Conservation (phyloP, 768 basidiomycete genomes). For the Floccularia luteovirens region DNA sequence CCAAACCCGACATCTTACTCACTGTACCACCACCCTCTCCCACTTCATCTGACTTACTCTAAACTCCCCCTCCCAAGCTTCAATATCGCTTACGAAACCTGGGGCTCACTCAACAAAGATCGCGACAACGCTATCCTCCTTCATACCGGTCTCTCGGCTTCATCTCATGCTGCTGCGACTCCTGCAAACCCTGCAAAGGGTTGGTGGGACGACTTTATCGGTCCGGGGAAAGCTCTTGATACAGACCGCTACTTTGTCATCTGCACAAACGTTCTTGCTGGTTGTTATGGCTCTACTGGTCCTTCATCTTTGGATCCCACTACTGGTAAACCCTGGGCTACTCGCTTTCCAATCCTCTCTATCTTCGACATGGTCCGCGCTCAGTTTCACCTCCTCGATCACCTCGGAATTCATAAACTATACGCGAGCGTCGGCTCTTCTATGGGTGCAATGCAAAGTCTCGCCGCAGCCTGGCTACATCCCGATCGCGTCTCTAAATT, state of each 20-base stretch:
- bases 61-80: slow-evolving; percentile 53
- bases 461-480: slow-evolving; percentile 90
- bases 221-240: slow-evolving; percentile 89
- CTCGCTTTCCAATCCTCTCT: slow-evolving; percentile 83
- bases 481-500: slow-evolving; percentile 86
- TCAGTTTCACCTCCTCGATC: slow-evolving; percentile 81
- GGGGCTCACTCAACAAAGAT: slow-evolving; percentile 78
- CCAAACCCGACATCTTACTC: slow-evolving; percentile 71
- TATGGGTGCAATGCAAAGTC: slow-evolving; percentile 98
- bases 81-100: slow-evolving; percentile 95
- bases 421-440: slow-evolving; percentile 93
- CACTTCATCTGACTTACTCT: slow-evolving; percentile 58
- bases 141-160: slow-evolving; percentile 94
- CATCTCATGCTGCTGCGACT: slow-evolving; percentile 89
- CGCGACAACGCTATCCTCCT: slow-evolving; percentile 89
- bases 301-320: slow-evolving; percentile 77
- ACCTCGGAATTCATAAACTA: slow-evolving; percentile 74
- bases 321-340: slow-evolving; percentile 72
- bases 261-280: slow-evolving; percentile 94
- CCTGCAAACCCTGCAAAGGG: slow-evolving; percentile 70
- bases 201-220: slow-evolving; percentile 99
- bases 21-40: slow-evolving; percentile 51
- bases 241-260: slow-evolving; percentile 89
- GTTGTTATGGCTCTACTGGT: slow-evolving; percentile 96
- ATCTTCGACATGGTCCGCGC: slow-evolving; percentile 98